A percentile compares a stretch with the other conserved stretches of the same genome.
Conservation (phyloP, 495 filamentous ascomycete genomes). For the Annulohypoxylon bovei region DNA sequence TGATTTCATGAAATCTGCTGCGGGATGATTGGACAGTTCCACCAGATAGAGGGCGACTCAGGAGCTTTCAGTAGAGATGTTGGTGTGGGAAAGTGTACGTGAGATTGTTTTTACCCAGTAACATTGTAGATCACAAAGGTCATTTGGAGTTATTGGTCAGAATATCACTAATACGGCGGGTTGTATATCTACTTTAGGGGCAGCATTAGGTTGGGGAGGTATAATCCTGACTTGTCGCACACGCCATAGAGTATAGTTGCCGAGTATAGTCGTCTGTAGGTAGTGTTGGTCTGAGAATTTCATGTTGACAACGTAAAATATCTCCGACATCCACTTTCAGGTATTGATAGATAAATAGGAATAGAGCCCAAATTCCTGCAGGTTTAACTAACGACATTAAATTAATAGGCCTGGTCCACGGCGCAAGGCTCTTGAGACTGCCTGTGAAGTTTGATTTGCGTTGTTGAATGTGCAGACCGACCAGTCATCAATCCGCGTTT, state of each 20-base stretch:
- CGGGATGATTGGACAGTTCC: background rate
- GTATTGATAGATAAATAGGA: background rate
- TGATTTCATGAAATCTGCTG: background rate
- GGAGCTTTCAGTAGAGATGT: background rate
- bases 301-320: background rate
- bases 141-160: background rate
- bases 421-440: background rate
- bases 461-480: slow-evolving; percentile 35
- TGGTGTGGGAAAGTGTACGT: background rate
- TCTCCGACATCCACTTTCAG: background rate
- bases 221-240: background rate
- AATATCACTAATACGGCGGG: background rate
- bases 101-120: background rate
- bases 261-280: background rate
- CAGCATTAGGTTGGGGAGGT: background rate
- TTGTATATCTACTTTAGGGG: background rate
- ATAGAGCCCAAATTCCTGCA: background rate
- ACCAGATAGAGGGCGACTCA: background rate
- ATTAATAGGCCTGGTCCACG: slow-evolving; percentile 7
- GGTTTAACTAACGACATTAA: background rate
- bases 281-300: background rate
- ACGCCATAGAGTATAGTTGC: background rate
- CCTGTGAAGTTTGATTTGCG: slow-evolving; percentile 10
- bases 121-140: background rate
- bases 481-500: slow-evolving; percentile 33